These are phyloP conservation scores for Aschersonia sp. DNA, from an alignment of 2,329 filamentous ascomycete species.

Conservation along the genomic window DNA sequence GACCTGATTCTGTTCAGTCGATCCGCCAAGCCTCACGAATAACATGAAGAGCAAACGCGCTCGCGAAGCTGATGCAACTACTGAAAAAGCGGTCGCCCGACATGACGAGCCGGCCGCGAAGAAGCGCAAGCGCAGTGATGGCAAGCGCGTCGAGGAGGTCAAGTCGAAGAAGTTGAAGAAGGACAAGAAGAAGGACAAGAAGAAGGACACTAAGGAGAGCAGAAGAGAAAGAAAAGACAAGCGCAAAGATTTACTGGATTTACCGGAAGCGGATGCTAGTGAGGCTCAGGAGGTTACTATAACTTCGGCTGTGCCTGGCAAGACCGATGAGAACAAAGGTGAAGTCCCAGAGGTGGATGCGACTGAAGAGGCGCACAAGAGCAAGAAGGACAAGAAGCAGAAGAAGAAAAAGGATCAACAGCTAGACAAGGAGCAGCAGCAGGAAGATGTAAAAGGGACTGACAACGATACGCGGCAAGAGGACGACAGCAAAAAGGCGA, in stretches of 20 bases:
- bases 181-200: slow-evolving; percentile 17
- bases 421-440: slow-evolving; percentile 12
- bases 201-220: slow-evolving; percentile 23
- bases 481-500: slow-evolving; percentile 1
- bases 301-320: slow-evolving; percentile 5
- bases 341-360: neutral
- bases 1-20: neutral
- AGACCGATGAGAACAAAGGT: slow-evolving; percentile 4
- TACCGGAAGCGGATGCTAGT: slow-evolving; percentile 18
- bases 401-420: slow-evolving; percentile 16
- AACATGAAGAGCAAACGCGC: slow-evolving; percentile 25
- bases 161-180: slow-evolving; percentile 17
- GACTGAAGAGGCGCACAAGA: slow-evolving; percentile 7
- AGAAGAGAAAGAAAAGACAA: slow-evolving; percentile 28
- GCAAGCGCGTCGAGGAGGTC: slow-evolving; percentile 8
- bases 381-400: slow-evolving; percentile 8
- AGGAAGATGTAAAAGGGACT: too few species aligned
- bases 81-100: slow-evolving; percentile 11
- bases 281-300: slow-evolving; percentile 8
- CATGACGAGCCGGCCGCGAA: slow-evolving; percentile 12
- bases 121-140: slow-evolving; percentile 21
- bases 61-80: slow-evolving; percentile 15
- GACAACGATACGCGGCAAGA: slow-evolving; percentile 5
- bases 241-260: slow-evolving; percentile 21
- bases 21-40: neutral